phyloP scores from a whole-genome alignment of 1,139 yeast genomes.

The Geotrichum aggregatum region DNA sequence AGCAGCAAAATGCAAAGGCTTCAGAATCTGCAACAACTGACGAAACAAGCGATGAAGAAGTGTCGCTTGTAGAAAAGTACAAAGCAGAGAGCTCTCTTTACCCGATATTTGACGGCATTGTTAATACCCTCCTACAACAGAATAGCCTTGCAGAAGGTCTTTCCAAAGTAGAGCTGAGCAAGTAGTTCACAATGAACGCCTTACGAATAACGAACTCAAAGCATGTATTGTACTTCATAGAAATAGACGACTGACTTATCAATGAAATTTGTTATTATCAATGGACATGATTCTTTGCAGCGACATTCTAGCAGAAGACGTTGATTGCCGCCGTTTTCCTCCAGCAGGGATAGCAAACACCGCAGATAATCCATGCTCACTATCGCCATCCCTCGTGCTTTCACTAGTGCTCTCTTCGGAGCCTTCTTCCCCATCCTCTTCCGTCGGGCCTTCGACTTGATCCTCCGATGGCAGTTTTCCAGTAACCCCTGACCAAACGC shows the following conservation, averaged over 20 bases:
- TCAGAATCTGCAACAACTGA: constrained; percentile 17
- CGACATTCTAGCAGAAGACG: constrained; percentile 17
- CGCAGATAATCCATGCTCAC: constrained; percentile 3
- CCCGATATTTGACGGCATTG: constrained; percentile 49
- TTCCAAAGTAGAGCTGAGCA: neutral
- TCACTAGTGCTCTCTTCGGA: neutral
- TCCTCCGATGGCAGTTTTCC: neutral
- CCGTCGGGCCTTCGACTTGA: neutral
- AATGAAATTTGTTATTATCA: neutral
- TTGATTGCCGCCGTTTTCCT: constrained; percentile 8
- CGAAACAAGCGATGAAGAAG: constrained; percentile 21
- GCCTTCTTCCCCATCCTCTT: neutral
- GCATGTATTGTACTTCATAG: neutral
- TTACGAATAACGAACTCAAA: neutral
- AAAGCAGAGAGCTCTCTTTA: constrained; percentile 38
- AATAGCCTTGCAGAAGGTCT: constrained; percentile 3
- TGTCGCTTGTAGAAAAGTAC: constrained; percentile 41
- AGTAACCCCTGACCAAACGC: constrained; percentile 13
- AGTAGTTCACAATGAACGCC: neutral
- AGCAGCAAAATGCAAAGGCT: constrained; percentile 39
- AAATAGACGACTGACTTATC: too few relatives aligned
- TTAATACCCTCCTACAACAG: constrained; percentile 38
- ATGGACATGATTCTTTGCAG: constrained; percentile 14
- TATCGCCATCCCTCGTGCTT: neutral
- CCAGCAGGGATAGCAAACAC: neutral